Base-by-base conservation (phyloP, 2,329 filamentous ascomycete genomes). In the Sphaerulina vaccinii region DNA sequence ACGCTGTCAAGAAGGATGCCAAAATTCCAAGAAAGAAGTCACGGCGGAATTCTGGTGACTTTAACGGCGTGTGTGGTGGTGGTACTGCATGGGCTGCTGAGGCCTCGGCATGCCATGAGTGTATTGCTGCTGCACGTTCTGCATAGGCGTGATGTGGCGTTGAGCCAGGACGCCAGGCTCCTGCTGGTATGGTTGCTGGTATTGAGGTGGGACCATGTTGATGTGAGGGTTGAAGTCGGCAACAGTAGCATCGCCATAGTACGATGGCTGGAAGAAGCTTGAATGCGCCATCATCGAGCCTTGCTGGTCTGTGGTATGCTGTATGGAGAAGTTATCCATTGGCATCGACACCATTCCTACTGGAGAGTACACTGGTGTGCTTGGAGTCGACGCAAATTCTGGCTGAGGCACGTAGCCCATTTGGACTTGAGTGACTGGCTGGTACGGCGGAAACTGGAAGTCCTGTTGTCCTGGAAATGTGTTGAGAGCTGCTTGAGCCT, bases 361-460 rank as follows among this genome's bases (percentile, higher is more conserved):
- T 22, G 57, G 55, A 10, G 57, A 56, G 45, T 50, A 60, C 9
- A 52, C 45, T 3, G 59, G 58, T 9, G 54, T 55, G 37, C 35
- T 57, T 4, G 58, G 57, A 10, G 58, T 37, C 6, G 55, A 41
- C 11, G 63, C 57, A 27, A 61, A 59, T 21, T 60, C 56, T 22
- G 63, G 58, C 38, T 61, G 56, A 5, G 59, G 51, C 1, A 56
- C 16, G n/a, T 60, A 52, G n/a, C 29, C 21, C 41, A 55, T 52
- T 19, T 58, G 56, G 33, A 54, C 48, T n/a, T 49, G 43, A 11
- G 46, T 38, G 23, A 39, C 36, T 9, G 52, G 40, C 16, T 50
- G 57, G 29, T 51, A 55, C 9, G 44, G 54, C 7, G 49, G 37
- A n/a, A 55, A 54, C 18, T 49, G 40, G 37, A 50, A 59, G 39